Conservation (phyloP, 345 rosid species). For the Clausena lansium region DNA sequence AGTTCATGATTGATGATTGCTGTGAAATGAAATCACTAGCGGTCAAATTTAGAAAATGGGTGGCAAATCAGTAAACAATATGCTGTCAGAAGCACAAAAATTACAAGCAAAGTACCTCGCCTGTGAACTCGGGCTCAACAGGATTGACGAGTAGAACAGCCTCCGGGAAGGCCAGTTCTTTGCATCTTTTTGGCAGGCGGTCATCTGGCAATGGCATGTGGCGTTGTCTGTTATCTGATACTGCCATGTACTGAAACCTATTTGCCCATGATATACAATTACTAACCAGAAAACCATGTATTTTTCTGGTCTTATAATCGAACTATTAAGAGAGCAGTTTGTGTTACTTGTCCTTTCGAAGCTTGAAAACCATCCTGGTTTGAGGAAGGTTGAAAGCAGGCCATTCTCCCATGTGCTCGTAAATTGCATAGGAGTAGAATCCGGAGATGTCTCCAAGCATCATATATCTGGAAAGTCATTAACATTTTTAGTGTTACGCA, state of each 20-base stretch:
- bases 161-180: slow-evolving; percentile 64
- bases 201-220: slow-evolving; percentile 84
- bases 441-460: slow-evolving; percentile 71
- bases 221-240: slow-evolving; percentile 67
- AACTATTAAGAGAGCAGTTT: background rate
- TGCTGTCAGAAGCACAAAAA: slow-evolving; percentile 1
- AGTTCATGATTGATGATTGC: background rate
- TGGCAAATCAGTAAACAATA: too few species aligned
- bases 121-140: slow-evolving; percentile 69
- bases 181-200: slow-evolving; percentile 47
- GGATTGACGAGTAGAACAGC: slow-evolving; percentile 80
- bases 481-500: background rate
- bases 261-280: background rate
- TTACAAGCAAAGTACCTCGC: slow-evolving; percentile 43
- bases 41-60: too few species aligned
- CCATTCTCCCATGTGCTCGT: slow-evolving; percentile 70
- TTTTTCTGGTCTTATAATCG: background rate
- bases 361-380: slow-evolving; percentile 78
- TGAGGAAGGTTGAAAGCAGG: slow-evolving; percentile 80
- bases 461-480: slow-evolving; percentile 47
- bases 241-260: slow-evolving; percentile 77
- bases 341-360: slow-evolving; percentile 71
- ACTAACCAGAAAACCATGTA: background rate
- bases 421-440: slow-evolving; percentile 76
- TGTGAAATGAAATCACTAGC: background rate